These are phyloP conservation scores for Aegle marmelos DNA, from an alignment of 345 rosid genomes.

Conservation along the genomic window DNA sequence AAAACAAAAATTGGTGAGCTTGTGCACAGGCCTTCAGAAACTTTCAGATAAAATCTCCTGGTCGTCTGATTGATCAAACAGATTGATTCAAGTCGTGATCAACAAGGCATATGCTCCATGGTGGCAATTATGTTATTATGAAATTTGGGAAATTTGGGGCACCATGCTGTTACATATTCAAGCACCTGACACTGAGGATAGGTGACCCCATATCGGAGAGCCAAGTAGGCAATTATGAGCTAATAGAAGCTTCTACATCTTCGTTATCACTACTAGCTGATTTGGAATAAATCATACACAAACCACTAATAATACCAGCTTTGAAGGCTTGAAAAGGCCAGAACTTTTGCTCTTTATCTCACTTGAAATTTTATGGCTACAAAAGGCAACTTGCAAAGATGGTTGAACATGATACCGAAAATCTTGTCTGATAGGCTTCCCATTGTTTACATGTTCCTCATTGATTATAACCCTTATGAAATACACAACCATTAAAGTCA, in stretches of 20 bases:
- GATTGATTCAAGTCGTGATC: background rate
- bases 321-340: background rate
- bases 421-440: background rate
- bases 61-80: background rate
- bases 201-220: background rate
- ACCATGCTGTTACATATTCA: background rate
- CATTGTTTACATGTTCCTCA: background rate
- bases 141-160: background rate
- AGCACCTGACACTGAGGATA: background rate
- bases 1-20: background rate
- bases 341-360: background rate
- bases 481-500: background rate
- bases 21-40: background rate
- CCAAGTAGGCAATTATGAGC: background rate
- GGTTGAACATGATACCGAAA: background rate
- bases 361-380: background rate
- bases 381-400: background rate
- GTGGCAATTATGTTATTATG: background rate
- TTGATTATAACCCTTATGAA: background rate
- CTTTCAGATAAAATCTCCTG: background rate
- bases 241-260: background rate
- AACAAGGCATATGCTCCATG: background rate
- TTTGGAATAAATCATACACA: background rate
- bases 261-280: background rate
- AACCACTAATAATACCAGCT: background rate